Conservation (phyloP, 2,329 filamentous ascomycete species). For the Didymella exigua region DNA sequence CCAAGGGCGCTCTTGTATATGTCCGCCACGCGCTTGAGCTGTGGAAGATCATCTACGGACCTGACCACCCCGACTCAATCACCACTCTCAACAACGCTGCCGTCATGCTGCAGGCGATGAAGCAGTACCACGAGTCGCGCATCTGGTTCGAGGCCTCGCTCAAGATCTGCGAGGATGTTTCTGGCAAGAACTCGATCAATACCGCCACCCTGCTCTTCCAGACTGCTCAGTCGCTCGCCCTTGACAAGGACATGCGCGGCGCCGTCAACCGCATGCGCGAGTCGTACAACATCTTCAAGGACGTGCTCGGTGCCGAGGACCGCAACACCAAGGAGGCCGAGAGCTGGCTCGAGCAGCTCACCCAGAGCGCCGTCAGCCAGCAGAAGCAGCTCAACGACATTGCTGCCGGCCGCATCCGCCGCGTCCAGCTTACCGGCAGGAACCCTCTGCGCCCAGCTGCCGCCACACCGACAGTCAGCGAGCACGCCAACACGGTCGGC, state of each 20-base stretch:
- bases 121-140: constrained; percentile 92
- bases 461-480: constrained; percentile 63
- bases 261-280: constrained; percentile 94
- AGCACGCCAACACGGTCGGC: constrained; percentile 48
- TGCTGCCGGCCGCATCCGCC: constrained; percentile 72
- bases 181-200: constrained; percentile 88
- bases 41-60: constrained; percentile 96
- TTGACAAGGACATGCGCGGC: constrained; percentile 93
- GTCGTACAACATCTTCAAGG: constrained; percentile 93
- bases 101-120: constrained; percentile 96
- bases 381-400: constrained; percentile 92
- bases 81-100: constrained; percentile 98
- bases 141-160: constrained; percentile 97
- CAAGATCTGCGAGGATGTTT: constrained; percentile 84
- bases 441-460: constrained; percentile 65
- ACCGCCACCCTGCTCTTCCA: constrained; percentile 96
- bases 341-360: constrained; percentile 94
- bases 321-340: constrained; percentile 98
- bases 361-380: constrained; percentile 91
- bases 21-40: constrained; percentile 91
- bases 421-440: constrained; percentile 67
- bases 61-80: constrained; percentile 94
- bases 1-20: constrained; percentile 82
- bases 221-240: constrained; percentile 88
- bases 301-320: constrained; percentile 83